These are phyloP conservation scores for Saccharomyces uvarum DNA, from an alignment of 1,139 yeast species.

Conservation along the genomic window DNA sequence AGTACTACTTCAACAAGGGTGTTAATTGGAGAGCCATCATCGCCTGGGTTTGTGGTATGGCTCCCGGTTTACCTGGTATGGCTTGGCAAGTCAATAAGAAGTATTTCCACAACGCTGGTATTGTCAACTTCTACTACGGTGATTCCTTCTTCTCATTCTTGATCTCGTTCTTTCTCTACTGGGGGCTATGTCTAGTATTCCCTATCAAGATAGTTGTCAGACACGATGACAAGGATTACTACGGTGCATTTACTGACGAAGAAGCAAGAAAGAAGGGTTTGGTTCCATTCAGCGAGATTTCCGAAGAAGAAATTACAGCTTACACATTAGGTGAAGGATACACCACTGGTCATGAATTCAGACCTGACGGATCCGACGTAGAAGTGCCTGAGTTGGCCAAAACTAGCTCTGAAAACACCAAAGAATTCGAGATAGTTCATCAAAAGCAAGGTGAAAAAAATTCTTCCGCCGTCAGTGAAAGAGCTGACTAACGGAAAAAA, in stretches of 20 bases:
- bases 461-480: background rate
- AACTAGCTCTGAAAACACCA: background rate
- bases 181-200: constrained; percentile 33
- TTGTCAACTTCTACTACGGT: constrained; percentile 38
- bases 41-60: constrained; percentile 37
- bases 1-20: constrained; percentile 37
- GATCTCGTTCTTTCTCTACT: constrained; percentile 36
- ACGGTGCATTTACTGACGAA: constrained; percentile 35
- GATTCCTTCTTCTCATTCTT: constrained; percentile 38
- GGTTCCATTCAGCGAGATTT: constrained; percentile 28
- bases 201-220: constrained; percentile 34
- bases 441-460: background rate
- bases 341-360: background rate
- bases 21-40: constrained; percentile 39
- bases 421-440: background rate
- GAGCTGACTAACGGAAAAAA: background rate
- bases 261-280: constrained; percentile 32
- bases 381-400: background rate
- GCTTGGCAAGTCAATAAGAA: constrained; percentile 32
- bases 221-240: constrained; percentile 36
- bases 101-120: constrained; percentile 32
- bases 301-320: constrained; percentile 19
- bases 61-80: constrained; percentile 41
- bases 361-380: background rate
- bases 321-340: background rate